These are phyloP conservation scores for Candolleomyces aberdarensis DNA, from an alignment of 768 basidiomycete species.

Conservation along the genomic window DNA sequence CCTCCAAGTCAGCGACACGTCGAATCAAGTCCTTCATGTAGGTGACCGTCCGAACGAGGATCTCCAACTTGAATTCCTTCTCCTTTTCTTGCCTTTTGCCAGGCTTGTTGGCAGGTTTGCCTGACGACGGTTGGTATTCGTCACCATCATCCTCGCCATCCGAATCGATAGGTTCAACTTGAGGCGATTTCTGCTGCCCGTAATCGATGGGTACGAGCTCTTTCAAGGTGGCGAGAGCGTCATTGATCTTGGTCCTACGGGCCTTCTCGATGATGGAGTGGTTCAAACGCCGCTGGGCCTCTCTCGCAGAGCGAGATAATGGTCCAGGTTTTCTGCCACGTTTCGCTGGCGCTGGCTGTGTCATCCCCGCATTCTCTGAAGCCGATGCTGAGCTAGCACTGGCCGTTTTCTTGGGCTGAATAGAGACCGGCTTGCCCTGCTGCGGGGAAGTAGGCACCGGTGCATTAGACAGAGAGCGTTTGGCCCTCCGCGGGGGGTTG, in stretches of 20 bases:
- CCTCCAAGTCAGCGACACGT: constrained; percentile 43
- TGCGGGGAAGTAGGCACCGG: neutral
- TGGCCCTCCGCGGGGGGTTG: constrained; percentile 38
- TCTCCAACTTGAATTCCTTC: constrained; percentile 92
- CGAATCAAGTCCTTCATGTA: constrained; percentile 71
- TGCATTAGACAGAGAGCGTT: constrained; percentile 19
- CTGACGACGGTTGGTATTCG: constrained; percentile 30
- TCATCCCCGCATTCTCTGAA: constrained; percentile 8
- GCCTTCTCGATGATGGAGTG: constrained; percentile 95
- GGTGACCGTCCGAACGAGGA: constrained; percentile 77
- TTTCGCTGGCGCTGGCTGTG: constrained; percentile 35
- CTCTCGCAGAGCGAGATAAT: constrained; percentile 73
- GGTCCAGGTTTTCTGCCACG: constrained; percentile 74
- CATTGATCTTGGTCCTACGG: constrained; percentile 93
- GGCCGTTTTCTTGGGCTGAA: neutral
- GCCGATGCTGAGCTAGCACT: constrained; percentile 1
- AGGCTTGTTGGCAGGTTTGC: constrained; percentile 25
- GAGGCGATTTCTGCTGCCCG: constrained; percentile 22
- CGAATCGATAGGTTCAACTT: constrained; percentile 23
- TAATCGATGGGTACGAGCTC: constrained; percentile 70
- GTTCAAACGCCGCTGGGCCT: constrained; percentile 87
- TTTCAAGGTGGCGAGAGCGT: constrained; percentile 75
- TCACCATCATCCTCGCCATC: constrained; percentile 39
- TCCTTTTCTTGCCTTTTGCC: constrained; percentile 58
- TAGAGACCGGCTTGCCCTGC: neutral